phyloP scores from a whole-genome alignment of 306 rosid genomes.

The Vigna nakashimae region DNA sequence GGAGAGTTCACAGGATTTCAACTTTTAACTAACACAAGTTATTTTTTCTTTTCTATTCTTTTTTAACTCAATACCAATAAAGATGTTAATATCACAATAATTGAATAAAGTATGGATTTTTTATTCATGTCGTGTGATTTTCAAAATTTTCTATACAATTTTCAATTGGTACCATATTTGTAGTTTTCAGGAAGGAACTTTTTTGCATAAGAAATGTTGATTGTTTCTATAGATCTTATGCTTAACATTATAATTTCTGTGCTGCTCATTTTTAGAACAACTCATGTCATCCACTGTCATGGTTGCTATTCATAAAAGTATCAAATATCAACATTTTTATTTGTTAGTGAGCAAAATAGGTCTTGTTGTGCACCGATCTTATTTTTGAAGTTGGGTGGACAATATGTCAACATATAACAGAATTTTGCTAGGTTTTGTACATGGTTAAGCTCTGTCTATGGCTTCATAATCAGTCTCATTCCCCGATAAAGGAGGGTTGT shows the following conservation, averaged over 20 bases:
- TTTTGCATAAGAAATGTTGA: slow-evolving; percentile 1
- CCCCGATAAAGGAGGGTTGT: neutral
- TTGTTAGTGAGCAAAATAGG: slow-evolving; percentile 18
- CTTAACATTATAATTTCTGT: neutral
- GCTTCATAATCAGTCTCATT: neutral
- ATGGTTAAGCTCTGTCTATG: neutral
- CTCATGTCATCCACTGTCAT: neutral
- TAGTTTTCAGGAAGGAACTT: neutral
- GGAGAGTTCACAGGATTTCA: neutral
- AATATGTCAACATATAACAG: slow-evolving; percentile 2
- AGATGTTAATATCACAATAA: neutral
- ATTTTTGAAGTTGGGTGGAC: neutral
- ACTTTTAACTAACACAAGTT: neutral
- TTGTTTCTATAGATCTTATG: neutral
- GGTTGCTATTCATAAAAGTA: slow-evolving; percentile 16
- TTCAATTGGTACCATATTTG: neutral
- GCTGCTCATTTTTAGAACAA: slow-evolving; percentile 1
- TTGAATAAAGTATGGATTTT: neutral
- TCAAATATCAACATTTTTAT: slow-evolving; percentile 20
- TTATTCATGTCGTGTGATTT: neutral
- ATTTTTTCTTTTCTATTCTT: neutral
- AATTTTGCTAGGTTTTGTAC: slow-evolving; percentile 22
- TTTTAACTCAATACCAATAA: neutral
- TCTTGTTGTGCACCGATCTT: neutral
- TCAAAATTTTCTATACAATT: neutral